Evolutionary conservation across 169 alveolate species (phyloP).

Genomic region (Besnoitia besnoiti): DNA sequence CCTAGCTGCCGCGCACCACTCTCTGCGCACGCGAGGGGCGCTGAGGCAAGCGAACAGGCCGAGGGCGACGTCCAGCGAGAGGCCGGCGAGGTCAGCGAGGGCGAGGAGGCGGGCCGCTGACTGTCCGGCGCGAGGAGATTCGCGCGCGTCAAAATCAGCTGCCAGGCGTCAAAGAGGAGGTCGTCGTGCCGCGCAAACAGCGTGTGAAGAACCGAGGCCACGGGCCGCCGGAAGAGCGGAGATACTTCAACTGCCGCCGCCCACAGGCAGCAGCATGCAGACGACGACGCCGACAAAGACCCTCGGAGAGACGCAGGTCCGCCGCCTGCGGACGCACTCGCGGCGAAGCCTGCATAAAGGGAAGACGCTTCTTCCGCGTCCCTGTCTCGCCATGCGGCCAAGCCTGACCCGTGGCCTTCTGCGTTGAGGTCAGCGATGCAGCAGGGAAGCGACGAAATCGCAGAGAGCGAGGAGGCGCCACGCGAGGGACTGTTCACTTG

Average conservation of each 20-base stretch:
- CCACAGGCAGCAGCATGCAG: not conserved
- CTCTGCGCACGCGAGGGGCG: no score
- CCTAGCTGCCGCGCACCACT: no score
- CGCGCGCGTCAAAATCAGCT: not conserved
- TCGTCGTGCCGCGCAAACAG: not conserved
- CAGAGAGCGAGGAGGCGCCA: not conserved
- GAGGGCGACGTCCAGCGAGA: not conserved
- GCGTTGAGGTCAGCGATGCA: not conserved
- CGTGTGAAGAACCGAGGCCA: not conserved
- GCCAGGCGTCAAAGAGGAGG: constrained; percentile 2
- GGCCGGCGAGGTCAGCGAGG: not conserved
- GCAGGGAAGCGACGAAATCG: not conserved
- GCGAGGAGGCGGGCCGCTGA: not conserved
- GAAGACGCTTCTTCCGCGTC: not conserved
- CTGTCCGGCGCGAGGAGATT: not conserved
- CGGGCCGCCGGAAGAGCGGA: constrained; percentile 8
- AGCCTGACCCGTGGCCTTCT: no score
- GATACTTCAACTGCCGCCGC: constrained; percentile 1
- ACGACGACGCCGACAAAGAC: not conserved
- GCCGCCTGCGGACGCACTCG: not conserved
- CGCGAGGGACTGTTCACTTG: not conserved
- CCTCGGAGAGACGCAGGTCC: no score
- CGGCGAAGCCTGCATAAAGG: not conserved
- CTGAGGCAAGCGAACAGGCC: no score
- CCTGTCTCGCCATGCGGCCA: no score